A percentile compares a stretch with the other conserved stretches of the same genome.
Conservation (phyloP, 345 rosid genomes). For the Populus alba region DNA sequence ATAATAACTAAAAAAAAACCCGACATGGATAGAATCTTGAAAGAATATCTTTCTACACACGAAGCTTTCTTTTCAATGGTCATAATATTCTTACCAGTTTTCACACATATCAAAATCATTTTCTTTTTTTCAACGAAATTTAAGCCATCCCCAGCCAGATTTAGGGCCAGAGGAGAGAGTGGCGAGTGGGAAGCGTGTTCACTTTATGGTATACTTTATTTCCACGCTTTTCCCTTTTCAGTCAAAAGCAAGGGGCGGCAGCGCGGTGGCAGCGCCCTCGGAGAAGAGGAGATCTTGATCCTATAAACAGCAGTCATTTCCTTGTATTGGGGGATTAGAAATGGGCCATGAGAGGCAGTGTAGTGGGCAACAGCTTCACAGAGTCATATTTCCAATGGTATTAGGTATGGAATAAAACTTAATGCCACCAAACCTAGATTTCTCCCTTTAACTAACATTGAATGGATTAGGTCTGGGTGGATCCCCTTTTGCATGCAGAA, state of each 20-base stretch:
- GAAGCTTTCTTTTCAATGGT: too few species aligned
- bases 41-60: too few species aligned
- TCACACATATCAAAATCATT: too few species aligned
- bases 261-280: not conserved
- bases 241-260: not conserved
- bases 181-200: too few species aligned
- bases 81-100: too few species aligned
- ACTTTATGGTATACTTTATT: not conserved
- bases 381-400: not conserved
- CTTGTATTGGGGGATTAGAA: not conserved
- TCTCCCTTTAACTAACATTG: conserved; percentile 4
- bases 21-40: too few species aligned
- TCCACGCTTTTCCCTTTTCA: not conserved
- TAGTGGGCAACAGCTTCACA: conserved; percentile 9
- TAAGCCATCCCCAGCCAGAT: too few species aligned
- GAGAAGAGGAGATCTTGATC: not conserved
- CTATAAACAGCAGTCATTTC: not conserved
- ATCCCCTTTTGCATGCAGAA: not conserved
- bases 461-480: conserved; percentile 17
- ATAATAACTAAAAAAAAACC: too few species aligned
- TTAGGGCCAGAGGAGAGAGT: too few species aligned
- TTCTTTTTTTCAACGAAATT: too few species aligned
- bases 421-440: conserved; percentile 14
- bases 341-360: not conserved
- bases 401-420: conserved; percentile 13